Percentiles rank a stretch among this genome's conserved stretches.
These are phyloP conservation scores for Macroventuria anomochaeta DNA, from an alignment of 2,329 filamentous ascomycete genomes.

Conservation along the genomic window DNA sequence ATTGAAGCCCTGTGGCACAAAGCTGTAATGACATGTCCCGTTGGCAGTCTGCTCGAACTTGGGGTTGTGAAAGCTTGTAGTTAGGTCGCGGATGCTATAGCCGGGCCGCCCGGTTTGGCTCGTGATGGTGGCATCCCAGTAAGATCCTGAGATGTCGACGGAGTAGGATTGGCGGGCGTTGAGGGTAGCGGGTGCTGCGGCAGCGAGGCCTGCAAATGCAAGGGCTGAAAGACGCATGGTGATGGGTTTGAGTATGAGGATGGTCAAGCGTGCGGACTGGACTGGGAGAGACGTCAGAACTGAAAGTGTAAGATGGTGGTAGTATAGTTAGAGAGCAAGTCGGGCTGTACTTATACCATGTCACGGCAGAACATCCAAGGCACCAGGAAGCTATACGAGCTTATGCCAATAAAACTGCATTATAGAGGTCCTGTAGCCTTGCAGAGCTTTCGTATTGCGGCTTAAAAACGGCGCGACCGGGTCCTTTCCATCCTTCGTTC, in stretches of 20 bases:
- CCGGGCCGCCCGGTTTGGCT: conserved; percentile 19
- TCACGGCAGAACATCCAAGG: conserved; percentile 5
- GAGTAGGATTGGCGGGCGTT: conserved; percentile 2
- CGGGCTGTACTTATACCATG: conserved; percentile 8
- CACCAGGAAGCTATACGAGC: conserved; percentile 16
- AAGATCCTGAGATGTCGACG: conserved; percentile 12
- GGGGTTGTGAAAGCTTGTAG: conserved; percentile 8
- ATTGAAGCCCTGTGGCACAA: conserved; percentile 19
- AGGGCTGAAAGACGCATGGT: conserved; percentile 17
- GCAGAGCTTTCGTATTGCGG: background rate
- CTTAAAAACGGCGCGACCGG: conserved; percentile 4
- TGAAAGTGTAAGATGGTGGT: too few relatives aligned
- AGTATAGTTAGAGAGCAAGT: background rate
- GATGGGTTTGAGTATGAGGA: background rate
- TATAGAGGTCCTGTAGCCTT: too few relatives aligned
- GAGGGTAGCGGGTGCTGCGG: conserved; percentile 3
- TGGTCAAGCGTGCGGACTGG: too few relatives aligned
- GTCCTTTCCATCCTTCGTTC: background rate
- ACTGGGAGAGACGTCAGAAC: too few relatives aligned
- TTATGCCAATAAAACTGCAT: conserved; percentile 10
- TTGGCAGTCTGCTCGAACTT: background rate
- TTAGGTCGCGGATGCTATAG: conserved; percentile 19
- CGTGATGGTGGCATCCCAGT: conserved; percentile 21
- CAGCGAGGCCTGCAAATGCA: conserved; percentile 7
- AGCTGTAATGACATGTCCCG: conserved; percentile 22